Evolutionary conservation across 2,329 filamentous ascomycete genomes (phyloP).

Genomic region (Alternaria alternata): DNA sequence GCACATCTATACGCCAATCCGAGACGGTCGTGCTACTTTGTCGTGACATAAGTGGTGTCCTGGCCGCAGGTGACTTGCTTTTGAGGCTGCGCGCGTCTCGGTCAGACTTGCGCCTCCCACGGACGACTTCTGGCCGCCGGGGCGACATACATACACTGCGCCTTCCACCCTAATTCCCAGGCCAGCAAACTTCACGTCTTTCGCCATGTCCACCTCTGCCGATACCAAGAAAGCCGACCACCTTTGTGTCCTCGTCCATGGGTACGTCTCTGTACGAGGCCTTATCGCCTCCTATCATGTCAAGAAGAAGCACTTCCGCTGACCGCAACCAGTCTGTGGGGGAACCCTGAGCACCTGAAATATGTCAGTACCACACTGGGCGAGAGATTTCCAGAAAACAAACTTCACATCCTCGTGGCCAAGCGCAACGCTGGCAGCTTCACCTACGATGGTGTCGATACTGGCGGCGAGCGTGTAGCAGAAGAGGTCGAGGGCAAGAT

Average conservation of each 20-base stretch:
- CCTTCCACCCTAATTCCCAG: constrained; percentile 7
- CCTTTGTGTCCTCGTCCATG: constrained; percentile 80
- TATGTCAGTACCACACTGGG: constrained; percentile 72
- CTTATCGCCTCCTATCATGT: constrained; percentile 7
- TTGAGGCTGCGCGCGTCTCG: constrained; percentile 12
- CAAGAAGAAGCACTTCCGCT: constrained; percentile 14
- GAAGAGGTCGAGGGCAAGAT: constrained; percentile 69
- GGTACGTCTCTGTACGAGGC: constrained; percentile 58
- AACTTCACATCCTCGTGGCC: constrained; percentile 74
- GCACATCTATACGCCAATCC: background rate
- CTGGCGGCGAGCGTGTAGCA: constrained; percentile 72
- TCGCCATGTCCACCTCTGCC: constrained; percentile 25
- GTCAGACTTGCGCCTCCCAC: constrained; percentile 20
- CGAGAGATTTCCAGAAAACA: constrained; percentile 66
- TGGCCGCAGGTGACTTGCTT: constrained; percentile 1
- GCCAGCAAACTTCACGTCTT: constrained; percentile 10
- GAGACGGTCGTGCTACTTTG: background rate
- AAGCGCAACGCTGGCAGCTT: constrained; percentile 77
- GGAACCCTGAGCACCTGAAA: constrained; percentile 76
- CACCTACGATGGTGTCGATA: constrained; percentile 73
- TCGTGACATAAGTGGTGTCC: background rate
- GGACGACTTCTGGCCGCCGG: constrained; percentile 30
- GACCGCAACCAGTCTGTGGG: constrained; percentile 70
- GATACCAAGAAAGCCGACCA: constrained; percentile 62
- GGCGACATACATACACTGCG: constrained; percentile 25